Evolutionary conservation across 495 filamentous ascomycete species (phyloP).

Genomic region (Ascobolus immersus): DNA sequence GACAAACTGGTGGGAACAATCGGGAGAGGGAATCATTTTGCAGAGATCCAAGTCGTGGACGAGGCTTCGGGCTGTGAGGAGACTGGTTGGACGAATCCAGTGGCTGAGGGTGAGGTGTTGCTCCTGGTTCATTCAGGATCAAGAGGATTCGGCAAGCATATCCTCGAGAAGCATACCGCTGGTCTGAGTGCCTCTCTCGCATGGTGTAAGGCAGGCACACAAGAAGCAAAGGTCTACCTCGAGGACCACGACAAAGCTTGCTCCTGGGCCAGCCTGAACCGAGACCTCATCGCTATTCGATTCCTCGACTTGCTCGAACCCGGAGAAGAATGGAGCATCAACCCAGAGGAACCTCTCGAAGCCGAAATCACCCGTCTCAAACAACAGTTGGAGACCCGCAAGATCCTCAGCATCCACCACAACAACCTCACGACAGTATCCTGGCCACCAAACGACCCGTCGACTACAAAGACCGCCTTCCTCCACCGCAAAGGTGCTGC

Average conservation of each 20-base stretch:
- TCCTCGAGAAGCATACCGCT: constrained; percentile 12
- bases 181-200: constrained; percentile 5
- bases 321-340: constrained; percentile 11
- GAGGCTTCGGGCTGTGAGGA: constrained; percentile 6
- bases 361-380: constrained; percentile 5
- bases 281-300: constrained; percentile 18
- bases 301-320: constrained; percentile 18
- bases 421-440: constrained; percentile 15
- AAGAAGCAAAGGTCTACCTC: constrained; percentile 13
- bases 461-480: constrained; percentile 7
- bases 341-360: neutral
- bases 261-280: constrained; percentile 17
- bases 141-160: constrained; percentile 19
- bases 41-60: constrained; percentile 16
- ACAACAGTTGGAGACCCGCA: constrained; percentile 10
- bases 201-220: constrained; percentile 9
- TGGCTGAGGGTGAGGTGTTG: constrained; percentile 16
- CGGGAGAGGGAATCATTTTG: constrained; percentile 20
- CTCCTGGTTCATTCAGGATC: constrained; percentile 21
- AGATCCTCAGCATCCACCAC: constrained; percentile 19
- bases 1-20: constrained; percentile 19
- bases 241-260: constrained; percentile 17
- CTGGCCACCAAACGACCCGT: constrained; percentile 15
- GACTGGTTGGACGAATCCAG: too few species aligned
- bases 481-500: constrained; percentile 22